Evolutionary conservation across 2,329 filamentous ascomycete species (phyloP).

Genomic region (Colletotrichum limetticola): DNA sequence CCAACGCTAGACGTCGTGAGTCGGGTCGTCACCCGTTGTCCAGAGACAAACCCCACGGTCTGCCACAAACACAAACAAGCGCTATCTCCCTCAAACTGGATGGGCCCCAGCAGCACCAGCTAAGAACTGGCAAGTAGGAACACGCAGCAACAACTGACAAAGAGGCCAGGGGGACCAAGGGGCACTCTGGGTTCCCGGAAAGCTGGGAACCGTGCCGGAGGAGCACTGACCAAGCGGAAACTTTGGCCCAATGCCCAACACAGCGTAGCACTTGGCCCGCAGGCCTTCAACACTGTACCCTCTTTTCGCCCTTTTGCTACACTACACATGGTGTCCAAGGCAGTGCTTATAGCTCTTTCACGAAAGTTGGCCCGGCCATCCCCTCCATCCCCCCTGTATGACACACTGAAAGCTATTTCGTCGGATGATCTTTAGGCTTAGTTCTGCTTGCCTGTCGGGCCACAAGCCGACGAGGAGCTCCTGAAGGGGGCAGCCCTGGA

Average conservation of each 20-base stretch:
- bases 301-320: slow-evolving; percentile 2
- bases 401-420: slow-evolving; percentile 6
- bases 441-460: slow-evolving; percentile 16
- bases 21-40: neutral
- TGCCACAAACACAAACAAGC: slow-evolving; percentile 6
- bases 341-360: neutral
- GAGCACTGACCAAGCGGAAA: slow-evolving; percentile 30
- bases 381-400: neutral
- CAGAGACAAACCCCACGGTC: neutral
- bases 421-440: slow-evolving; percentile 31
- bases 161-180: slow-evolving; percentile 1
- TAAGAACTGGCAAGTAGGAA: neutral
- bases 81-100: slow-evolving; percentile 15
- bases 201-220: slow-evolving; percentile 29
- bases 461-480: slow-evolving; percentile 22
- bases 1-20: slow-evolving; percentile 13
- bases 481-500: slow-evolving; percentile 28
- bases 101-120: neutral
- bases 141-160: neutral
- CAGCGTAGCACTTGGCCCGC: neutral
- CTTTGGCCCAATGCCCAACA: slow-evolving; percentile 13
- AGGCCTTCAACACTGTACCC: slow-evolving; percentile 3
- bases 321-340: neutral
- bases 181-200: slow-evolving; percentile 23
- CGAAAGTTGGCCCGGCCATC: neutral